phyloP scores from a whole-genome alignment of 306 rosid species.

The Dalbergia cultrata region DNA sequence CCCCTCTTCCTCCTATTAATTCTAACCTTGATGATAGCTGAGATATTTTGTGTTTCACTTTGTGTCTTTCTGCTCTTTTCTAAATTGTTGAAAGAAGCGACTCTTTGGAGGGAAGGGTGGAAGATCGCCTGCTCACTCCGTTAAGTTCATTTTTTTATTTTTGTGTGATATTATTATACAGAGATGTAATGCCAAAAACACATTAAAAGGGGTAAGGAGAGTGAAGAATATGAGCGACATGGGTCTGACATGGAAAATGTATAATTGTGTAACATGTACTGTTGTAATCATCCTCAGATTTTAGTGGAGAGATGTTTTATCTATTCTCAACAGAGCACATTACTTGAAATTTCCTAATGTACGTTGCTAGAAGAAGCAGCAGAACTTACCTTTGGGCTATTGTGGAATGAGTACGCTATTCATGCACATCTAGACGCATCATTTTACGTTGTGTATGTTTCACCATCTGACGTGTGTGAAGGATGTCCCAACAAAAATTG shows the following conservation, averaged over 20 bases:
- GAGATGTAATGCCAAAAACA: conserved; percentile 43
- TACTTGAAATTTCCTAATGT: not conserved
- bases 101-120: conserved; percentile 72
- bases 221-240: conserved; percentile 37
- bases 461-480: no score
- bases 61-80: conserved; percentile 42
- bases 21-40: conserved; percentile 58
- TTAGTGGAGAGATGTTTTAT: conserved; percentile 12
- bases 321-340: not conserved
- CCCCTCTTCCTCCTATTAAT: conserved; percentile 51
- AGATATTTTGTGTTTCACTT: conserved; percentile 46
- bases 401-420: not conserved
- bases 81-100: conserved; percentile 59
- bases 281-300: conserved; percentile 4
- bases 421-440: not conserved
- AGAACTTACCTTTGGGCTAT: not conserved
- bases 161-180: conserved; percentile 58
- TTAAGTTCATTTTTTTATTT: conserved; percentile 63
- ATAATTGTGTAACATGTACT: conserved; percentile 63
- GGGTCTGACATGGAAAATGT: conserved; percentile 54
- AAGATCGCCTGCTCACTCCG: conserved; percentile 81
- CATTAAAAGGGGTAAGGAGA: conserved; percentile 42
- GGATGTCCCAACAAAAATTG: no score
- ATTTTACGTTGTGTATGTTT: no score
- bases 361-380: not conserved